Evolutionary conservation across 2,329 filamentous ascomycete species (phyloP), one percentile per base, ranked within the genome.

Genomic region (Colletotrichum agaves): DNA sequence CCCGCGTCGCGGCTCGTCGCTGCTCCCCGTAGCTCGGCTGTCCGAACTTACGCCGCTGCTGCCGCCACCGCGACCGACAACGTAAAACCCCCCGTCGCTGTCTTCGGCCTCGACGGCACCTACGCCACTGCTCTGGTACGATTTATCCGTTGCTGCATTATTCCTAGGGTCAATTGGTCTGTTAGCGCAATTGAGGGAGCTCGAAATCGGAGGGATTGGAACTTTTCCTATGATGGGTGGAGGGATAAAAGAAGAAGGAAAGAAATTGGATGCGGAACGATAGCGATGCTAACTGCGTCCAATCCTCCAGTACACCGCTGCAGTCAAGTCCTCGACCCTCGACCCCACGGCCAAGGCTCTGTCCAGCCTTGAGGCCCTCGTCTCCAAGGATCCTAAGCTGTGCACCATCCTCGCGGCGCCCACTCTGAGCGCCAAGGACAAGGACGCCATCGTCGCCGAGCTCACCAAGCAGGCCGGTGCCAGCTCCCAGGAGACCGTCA

Each of bases 101-200:
- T 99, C 78, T 99, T 93, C 84, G 96, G 96, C 76, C 85, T 99
- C 79, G 96, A 98, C 83, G 96, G 96, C 83, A 98, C 95, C 80
- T 99, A 99, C 85, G 96, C 96, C 81, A 94, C 91, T 85, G 96
- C 96, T 85, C 88, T 99, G 90, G 96, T 99, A 95, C 81, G 93
- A 50, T 53, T 8, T 4, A 10, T 43, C 47, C n/a, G 33, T 47
- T 37, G 21, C 49, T 17, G 35, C 21, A 15, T 19, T 23, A 46
- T 60, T 37, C 49, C 62, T 3, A 46, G 55, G 44, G 46, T 55
- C 46, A 63, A 63, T 68, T 67, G 50, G 62, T 17, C 50, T 3
- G 15, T 23, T 19, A n/a, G 12, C 35, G 23, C 67, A 71, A 74
- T 72, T 74, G 74, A 64, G 4, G 33, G 67, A 19, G 52, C 7